Evolutionary conservation across 805 yeast species (phyloP).

Genomic region (Zygosaccharomyces gambellarensis): DNA sequence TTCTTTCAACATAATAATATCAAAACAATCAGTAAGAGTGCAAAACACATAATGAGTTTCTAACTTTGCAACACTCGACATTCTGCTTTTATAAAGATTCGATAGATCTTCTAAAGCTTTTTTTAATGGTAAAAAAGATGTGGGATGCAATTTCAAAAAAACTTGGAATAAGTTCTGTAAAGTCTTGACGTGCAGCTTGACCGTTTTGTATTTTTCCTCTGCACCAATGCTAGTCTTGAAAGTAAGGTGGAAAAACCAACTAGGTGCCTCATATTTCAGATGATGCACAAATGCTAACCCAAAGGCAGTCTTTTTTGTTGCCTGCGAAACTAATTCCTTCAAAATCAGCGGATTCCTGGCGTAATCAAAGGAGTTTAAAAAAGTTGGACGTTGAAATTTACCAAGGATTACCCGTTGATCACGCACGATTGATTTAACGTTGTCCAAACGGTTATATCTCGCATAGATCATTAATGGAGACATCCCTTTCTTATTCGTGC

Average conservation of each 20-base stretch:
- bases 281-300: constrained; percentile 17
- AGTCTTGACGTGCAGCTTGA: constrained; percentile 17
- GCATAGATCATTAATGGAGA: constrained; percentile 71
- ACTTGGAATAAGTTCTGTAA: constrained; percentile 20
- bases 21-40: constrained; percentile 14
- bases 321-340: constrained; percentile 15
- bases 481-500: constrained; percentile 49
- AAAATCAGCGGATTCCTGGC: constrained; percentile 35
- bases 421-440: constrained; percentile 46
- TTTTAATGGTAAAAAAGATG: constrained; percentile 26
- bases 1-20: constrained; percentile 10
- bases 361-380: constrained; percentile 43
- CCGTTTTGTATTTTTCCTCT: constrained; percentile 7
- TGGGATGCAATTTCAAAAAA: constrained; percentile 13
- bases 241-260: constrained; percentile 20
- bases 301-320: constrained; percentile 11
- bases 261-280: constrained; percentile 20
- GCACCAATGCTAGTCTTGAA: background rate
- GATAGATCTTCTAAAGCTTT: constrained; percentile 12
- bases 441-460: constrained; percentile 61
- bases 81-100: constrained; percentile 12
- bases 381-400: constrained; percentile 30
- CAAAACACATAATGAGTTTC: constrained; percentile 11
- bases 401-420: constrained; percentile 47
- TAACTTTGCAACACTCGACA: constrained; percentile 12